Evolutionary conservation across 345 rosid genomes (phyloP), one percentile per base, ranked within the genome.

Genomic region (Salix purpurea): DNA sequence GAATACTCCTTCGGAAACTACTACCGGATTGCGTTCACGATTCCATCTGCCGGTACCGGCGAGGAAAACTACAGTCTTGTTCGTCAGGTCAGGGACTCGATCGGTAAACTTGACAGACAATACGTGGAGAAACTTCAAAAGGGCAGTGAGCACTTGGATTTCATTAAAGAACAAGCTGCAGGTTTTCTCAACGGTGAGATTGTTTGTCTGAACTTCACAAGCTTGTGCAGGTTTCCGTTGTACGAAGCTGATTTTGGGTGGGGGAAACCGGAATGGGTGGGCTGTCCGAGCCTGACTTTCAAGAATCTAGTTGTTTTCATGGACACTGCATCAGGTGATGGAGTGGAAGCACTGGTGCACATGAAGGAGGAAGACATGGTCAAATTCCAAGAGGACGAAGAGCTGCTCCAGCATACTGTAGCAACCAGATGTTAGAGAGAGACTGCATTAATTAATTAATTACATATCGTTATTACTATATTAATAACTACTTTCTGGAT

Each of bases 231-330:
- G 60, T 83, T 85, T 69, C 86, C 84, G 16, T 48, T 83, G 39
- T 86, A 85, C 32, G 86, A 85, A 71, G 84, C 85, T 11, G 88
- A 88, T 48, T 86, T 88, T 28, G 86, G 88, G 36, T 85, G 88
- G 91, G 42, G 61, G 0, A 78, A 64, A 28, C 81, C 81, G 1
- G 3, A 42, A 1, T 79, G 77, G 81, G 77, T 6, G 0, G 83
- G 79, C 2, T 5, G 54, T 13, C 62, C 79, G 0, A 70, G 76
- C 40, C 9, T 80, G 1, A 76, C 67, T 5, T 71, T 80, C 56
- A 83, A 78, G 76, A 86, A 90, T 74, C 78, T 84, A 21, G 76
- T 89, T 62, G 79, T 84, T 13, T 87, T 89, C 73, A 61, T 79
- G 3, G 88, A 87, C 70, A 79, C 85, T 42, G 80, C 75, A 42